phyloP scores from a whole-genome alignment of 805 yeast species.

The Starmerella apis region DNA sequence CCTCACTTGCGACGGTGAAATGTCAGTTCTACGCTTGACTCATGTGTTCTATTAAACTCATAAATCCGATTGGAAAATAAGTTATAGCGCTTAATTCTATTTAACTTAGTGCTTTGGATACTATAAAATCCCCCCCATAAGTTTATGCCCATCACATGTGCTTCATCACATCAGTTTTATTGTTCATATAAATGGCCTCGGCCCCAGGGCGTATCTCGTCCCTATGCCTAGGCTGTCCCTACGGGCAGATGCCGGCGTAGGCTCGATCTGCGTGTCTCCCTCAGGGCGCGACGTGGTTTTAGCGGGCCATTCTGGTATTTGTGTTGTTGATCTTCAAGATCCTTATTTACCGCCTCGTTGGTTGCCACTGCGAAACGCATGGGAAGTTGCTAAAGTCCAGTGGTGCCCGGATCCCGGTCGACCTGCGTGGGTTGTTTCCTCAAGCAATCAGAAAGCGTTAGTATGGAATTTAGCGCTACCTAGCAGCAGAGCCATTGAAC shows the following conservation, averaged over 20 bases:
- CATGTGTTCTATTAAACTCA: too few species aligned
- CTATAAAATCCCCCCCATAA: too few species aligned
- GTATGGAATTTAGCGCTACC: conserved; percentile 80
- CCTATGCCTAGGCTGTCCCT: conserved; percentile 67
- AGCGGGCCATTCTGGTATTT: conserved; percentile 77
- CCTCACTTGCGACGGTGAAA: too few species aligned
- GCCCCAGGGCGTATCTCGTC: conserved; percentile 1
- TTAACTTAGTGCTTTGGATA: too few species aligned
- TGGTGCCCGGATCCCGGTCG: conserved; percentile 89
- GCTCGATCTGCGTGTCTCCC: conserved; percentile 83
- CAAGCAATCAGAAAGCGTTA: conserved; percentile 89
- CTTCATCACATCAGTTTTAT: too few species aligned
- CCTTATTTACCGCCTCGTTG: conserved; percentile 92
- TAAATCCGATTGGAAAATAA: too few species aligned
- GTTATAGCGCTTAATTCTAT: not conserved
- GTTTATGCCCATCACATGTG: too few species aligned
- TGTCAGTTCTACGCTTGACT: too few species aligned
- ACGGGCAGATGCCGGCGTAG: conserved; percentile 82
- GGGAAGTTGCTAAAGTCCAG: conserved; percentile 99
- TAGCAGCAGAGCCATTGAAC: conserved; percentile 67
- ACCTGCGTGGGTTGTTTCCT: conserved; percentile 85
- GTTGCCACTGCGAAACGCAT: conserved; percentile 81
- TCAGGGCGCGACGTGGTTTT: conserved; percentile 86
- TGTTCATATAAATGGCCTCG: too few species aligned
- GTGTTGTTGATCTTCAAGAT: conserved; percentile 85